Base-by-base conservation (phyloP, 176 grass and related monocot species). In the Saccharum spontaneum region DNA sequence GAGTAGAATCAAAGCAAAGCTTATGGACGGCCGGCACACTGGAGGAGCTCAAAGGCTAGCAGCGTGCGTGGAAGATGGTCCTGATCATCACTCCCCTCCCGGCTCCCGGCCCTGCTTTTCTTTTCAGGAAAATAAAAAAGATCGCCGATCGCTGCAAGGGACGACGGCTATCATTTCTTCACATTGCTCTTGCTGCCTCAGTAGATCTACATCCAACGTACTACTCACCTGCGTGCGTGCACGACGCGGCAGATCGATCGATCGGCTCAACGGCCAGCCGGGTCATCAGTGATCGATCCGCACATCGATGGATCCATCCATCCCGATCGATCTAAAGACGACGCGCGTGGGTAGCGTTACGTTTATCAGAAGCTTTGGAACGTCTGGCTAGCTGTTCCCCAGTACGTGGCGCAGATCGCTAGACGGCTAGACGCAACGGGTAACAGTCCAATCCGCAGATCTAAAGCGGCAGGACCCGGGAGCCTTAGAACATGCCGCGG, bases 1-100 rank as follows among this genome's bases (percentile, higher is more conserved):
- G 39, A 43, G 81, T 73, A 33, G 81, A 48, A 74, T 71, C 57
- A 77, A 83, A 77, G 86, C 72, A 75, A 20, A 73, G 49, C 48
- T 71, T 69, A 77, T 83, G 71, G 10, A 57, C 37, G 62, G 45
- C n/a, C 8, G 8, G 54, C 55, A 10, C 22, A 23, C 22, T n/a
- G 59, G 12, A 48, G 67, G 13, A 39, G 75, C 1, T 67, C 64
- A 71, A 74, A 79, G 67, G 28, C 75, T 65, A 11, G n/a, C 20
- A 75, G 39, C 12, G 33, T 79, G 46, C 34, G 41, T 57, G 55
- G 65, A 17, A 22, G 17, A 83, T 83, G 80, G 86, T 71, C 79
- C 79, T 79, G 48, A 75, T 75, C 71, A 75, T 75, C 38, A 71
- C 71, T 13, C 61, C 61, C 20, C 39, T n/a, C 18, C 7, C 11